Percentiles rank a stretch among this genome's conserved stretches.
These are phyloP conservation scores for Chaetoceros muelleri DNA, from an alignment of 108 stramenopile species.

Conservation along the genomic window DNA sequence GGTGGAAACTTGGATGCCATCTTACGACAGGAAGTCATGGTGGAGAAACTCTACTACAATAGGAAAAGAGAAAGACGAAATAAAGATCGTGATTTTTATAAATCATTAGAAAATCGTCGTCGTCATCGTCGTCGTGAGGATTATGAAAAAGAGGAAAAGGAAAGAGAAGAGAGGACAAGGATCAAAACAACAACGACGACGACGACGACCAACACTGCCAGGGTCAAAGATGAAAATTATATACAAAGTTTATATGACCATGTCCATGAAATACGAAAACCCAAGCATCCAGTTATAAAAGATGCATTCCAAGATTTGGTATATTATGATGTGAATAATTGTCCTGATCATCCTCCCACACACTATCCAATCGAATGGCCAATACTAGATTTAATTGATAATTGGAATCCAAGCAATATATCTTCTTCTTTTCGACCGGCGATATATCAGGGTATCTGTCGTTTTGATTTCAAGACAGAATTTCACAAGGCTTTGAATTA, in stretches of 20 bases:
- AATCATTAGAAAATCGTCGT: too few species aligned
- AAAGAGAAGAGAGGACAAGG: too few species aligned
- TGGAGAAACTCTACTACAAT: too few species aligned
- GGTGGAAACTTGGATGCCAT: too few species aligned
- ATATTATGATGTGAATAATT: constrained; percentile 57
- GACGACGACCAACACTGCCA: too few species aligned
- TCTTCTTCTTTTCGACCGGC: constrained; percentile 2
- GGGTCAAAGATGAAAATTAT: too few species aligned
- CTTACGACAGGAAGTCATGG: too few species aligned
- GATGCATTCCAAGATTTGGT: background rate
- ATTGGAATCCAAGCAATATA: constrained; percentile 61
- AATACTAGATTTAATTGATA: constrained; percentile 47
- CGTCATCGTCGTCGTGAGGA: too few species aligned
- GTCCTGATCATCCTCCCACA: constrained; percentile 60
- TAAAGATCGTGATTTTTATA: too few species aligned
- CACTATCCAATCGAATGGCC: constrained; percentile 75
- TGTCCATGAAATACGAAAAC: background rate
- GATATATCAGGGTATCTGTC: constrained; percentile 67
- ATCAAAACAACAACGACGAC: too few species aligned
- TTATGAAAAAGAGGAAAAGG: too few species aligned
- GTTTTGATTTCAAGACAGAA: constrained; percentile 80
- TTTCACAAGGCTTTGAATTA: constrained; percentile 73
- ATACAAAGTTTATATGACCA: background rate
- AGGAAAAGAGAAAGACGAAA: too few species aligned
- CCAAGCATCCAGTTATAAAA: background rate